phyloP scores from a whole-genome alignment of 106 monocot genomes.

The Iris macrosiphon region DNA sequence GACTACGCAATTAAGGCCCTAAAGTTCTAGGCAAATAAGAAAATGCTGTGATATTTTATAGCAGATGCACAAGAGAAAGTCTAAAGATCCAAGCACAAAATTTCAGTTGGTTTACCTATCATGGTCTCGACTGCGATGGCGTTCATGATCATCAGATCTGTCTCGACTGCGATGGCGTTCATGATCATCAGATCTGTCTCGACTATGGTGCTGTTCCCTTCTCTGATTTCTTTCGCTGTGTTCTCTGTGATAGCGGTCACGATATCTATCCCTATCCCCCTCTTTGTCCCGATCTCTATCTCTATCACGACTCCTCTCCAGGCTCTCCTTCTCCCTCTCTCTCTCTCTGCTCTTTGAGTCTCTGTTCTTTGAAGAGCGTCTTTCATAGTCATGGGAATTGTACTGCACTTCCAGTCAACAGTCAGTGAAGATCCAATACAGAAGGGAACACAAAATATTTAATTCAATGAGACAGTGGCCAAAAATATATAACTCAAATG shows the following conservation, averaged over 20 bases:
- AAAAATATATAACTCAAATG: background rate
- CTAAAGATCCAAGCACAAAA: background rate
- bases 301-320: constrained; percentile 14
- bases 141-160: constrained; percentile 8
- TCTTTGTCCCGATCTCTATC: constrained; percentile 17
- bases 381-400: constrained; percentile 38
- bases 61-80: background rate
- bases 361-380: constrained; percentile 38
- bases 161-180: constrained; percentile 36
- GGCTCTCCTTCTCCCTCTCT: constrained; percentile 13
- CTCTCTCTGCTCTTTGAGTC: constrained; percentile 35
- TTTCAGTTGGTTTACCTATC: background rate
- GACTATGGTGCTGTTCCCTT: constrained; percentile 9
- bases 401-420: constrained; percentile 7
- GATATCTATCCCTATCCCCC: background rate
- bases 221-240: constrained; percentile 19
- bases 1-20: too few relatives aligned
- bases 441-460: background rate
- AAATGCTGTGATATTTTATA: background rate
- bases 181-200: constrained; percentile 27
- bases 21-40: too few relatives aligned
- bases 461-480: background rate
- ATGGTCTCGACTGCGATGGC: background rate
- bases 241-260: constrained; percentile 1
- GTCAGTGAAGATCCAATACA: background rate